These are phyloP conservation scores for Lentinus tigrinus DNA, from an alignment of 768 basidiomycete genomes.

Conservation along the genomic window DNA sequence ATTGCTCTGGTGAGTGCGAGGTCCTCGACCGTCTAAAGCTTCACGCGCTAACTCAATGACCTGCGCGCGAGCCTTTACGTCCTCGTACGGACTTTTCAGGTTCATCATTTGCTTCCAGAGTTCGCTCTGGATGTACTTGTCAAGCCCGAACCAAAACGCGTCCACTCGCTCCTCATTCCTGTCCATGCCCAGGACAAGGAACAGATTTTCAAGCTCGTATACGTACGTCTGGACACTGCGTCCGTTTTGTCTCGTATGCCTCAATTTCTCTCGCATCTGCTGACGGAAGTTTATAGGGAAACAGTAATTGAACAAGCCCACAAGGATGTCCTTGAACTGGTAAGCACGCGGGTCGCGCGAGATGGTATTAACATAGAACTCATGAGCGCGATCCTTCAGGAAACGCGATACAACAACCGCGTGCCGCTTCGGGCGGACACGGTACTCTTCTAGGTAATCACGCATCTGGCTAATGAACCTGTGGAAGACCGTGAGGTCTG, in stretches of 20 bases:
- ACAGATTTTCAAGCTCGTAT: slow-evolving; percentile 34
- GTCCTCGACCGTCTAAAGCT: too few species aligned
- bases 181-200: slow-evolving; percentile 31
- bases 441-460: slow-evolving; percentile 12
- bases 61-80: not conserved
- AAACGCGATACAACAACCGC: slow-evolving; percentile 16
- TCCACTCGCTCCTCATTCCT: slow-evolving; percentile 24
- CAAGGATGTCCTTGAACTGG: slow-evolving; percentile 13
- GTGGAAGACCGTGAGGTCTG: slow-evolving; percentile 11
- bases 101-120: slow-evolving; percentile 32
- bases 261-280: slow-evolving; percentile 28
- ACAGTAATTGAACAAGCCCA: slow-evolving; percentile 25
- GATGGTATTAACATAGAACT: slow-evolving; percentile 26
- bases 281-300: slow-evolving; percentile 23
- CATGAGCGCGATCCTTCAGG: slow-evolving; percentile 31
- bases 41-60: too few species aligned
- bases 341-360: slow-evolving; percentile 10
- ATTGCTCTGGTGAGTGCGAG: too few species aligned
- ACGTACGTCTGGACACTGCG: slow-evolving; percentile 32
- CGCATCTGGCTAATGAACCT: slow-evolving; percentile 11
- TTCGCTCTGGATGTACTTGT: slow-evolving; percentile 24
- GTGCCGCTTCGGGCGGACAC: not conserved
- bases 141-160: slow-evolving; percentile 36
- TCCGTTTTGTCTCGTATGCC: slow-evolving; percentile 22
- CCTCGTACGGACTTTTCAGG: slow-evolving; percentile 24